These are phyloP conservation scores for Lizanozyma gosingica DNA, from an alignment of 1,139 yeast genomes.

Conservation along the genomic window DNA sequence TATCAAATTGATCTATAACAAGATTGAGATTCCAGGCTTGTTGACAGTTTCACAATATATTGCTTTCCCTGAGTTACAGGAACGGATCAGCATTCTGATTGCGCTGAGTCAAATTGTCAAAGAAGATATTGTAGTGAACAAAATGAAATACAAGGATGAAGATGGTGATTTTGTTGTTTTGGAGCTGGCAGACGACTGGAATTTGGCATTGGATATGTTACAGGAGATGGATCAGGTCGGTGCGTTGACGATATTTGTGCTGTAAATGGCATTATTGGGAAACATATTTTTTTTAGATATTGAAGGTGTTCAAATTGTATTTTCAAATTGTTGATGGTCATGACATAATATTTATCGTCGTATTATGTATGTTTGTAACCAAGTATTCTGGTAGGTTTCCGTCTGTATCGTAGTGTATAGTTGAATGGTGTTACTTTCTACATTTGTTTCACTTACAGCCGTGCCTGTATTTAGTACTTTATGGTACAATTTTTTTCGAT, in stretches of 20 bases:
- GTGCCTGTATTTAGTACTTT: too few relatives aligned
- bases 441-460: too few relatives aligned
- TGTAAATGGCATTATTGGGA: too few relatives aligned
- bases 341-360: too few relatives aligned
- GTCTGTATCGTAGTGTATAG: too few relatives aligned
- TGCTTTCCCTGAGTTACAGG: constrained; percentile 38
- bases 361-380: too few relatives aligned
- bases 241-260: not conserved
- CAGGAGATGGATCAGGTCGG: constrained; percentile 23
- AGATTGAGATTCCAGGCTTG: constrained; percentile 24
- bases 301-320: too few relatives aligned
- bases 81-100: constrained; percentile 26
- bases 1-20: constrained; percentile 46
- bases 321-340: too few relatives aligned
- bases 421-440: too few relatives aligned
- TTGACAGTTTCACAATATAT: constrained; percentile 36
- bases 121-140: constrained; percentile 32
- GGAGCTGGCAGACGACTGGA: constrained; percentile 74
- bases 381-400: too few relatives aligned
- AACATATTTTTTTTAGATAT: too few relatives aligned
- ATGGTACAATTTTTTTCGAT: too few relatives aligned
- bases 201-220: constrained; percentile 44
- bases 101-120: constrained; percentile 21
- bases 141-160: constrained; percentile 82
- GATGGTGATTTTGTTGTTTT: constrained; percentile 91